Evolutionary conservation across 2,329 filamentous ascomycete genomes (phyloP).

Genomic region (Scedosporium boydii): DNA sequence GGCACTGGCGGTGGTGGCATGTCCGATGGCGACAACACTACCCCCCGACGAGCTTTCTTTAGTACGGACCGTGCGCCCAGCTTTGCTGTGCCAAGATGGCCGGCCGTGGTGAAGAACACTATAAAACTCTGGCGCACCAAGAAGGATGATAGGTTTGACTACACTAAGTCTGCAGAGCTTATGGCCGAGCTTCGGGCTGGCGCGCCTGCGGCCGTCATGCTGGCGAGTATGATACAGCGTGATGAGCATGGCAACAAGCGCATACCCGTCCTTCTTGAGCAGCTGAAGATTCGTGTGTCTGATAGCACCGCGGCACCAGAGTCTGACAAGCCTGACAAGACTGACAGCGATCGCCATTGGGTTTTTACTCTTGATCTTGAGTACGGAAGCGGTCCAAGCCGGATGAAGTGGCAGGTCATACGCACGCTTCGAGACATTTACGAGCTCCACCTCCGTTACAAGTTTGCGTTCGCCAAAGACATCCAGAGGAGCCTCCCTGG

Average conservation of each 20-base stretch:
- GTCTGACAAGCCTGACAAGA: slow-evolving; percentile 25
- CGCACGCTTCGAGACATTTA: slow-evolving; percentile 82
- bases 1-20: slow-evolving; percentile 33
- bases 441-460: slow-evolving; percentile 90
- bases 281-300: slow-evolving; percentile 79
- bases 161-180: slow-evolving; percentile 89
- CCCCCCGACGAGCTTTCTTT: slow-evolving; percentile 48
- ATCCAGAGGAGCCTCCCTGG: slow-evolving; percentile 66
- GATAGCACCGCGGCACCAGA: slow-evolving; percentile 66
- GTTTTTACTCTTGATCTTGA: slow-evolving; percentile 89
- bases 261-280: slow-evolving; percentile 89
- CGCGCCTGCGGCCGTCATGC: slow-evolving; percentile 82
- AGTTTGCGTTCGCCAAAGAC: slow-evolving; percentile 61
- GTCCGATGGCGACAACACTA: slow-evolving; percentile 53
- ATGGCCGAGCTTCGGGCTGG: slow-evolving; percentile 92
- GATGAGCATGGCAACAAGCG: slow-evolving; percentile 93
- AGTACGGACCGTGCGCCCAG: slow-evolving; percentile 60
- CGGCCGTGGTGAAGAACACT: slow-evolving; percentile 77
- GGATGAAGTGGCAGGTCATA: slow-evolving; percentile 94
- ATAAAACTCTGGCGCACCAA: slow-evolving; percentile 70
- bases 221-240: slow-evolving; percentile 95
- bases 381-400: slow-evolving; percentile 87
- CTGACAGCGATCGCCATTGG: slow-evolving; percentile 56
- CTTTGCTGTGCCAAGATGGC: slow-evolving; percentile 74
- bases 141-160: slow-evolving; percentile 83